These are phyloP conservation scores for Rosa persica DNA, from an alignment of 306 rosid genomes.

Conservation along the genomic window DNA sequence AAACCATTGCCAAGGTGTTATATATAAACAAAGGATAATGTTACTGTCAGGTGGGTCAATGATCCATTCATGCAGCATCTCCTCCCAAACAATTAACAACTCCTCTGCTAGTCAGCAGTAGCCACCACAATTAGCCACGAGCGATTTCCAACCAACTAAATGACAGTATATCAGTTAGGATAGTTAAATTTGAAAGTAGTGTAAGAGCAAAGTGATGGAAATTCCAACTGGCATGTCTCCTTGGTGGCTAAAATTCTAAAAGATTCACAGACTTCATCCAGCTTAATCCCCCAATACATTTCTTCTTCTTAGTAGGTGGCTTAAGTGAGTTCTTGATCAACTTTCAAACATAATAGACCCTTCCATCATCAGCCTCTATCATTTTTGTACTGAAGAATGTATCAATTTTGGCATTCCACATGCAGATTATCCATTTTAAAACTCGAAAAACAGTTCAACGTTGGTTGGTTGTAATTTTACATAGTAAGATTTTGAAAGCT, in stretches of 20 bases:
- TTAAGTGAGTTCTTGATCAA: not conserved
- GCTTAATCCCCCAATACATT: not conserved
- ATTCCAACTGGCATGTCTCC: not conserved
- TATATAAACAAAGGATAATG: not conserved
- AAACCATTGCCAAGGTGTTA: not conserved
- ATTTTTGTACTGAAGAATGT: not conserved
- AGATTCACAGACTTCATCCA: not conserved
- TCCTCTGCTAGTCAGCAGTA: not conserved
- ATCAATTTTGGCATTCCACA: not conserved
- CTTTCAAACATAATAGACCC: not conserved
- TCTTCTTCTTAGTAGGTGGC: not conserved
- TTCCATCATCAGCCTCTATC: not conserved
- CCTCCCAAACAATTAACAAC: not conserved
- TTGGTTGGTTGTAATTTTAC: not conserved
- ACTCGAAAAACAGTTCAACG: not conserved
- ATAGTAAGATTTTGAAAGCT: not conserved
- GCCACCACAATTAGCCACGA: not conserved
- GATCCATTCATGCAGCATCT: not conserved
- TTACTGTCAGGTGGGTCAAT: not conserved
- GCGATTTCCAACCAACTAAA: not conserved
- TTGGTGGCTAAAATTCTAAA: not conserved
- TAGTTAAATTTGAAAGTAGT: not conserved
- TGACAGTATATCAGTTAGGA: not conserved
- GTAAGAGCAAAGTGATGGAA: not conserved
- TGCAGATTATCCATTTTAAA: not conserved